Evolutionary conservation across 257 asterid genomes (phyloP).

Genomic region (Solanum paucissectum): DNA sequence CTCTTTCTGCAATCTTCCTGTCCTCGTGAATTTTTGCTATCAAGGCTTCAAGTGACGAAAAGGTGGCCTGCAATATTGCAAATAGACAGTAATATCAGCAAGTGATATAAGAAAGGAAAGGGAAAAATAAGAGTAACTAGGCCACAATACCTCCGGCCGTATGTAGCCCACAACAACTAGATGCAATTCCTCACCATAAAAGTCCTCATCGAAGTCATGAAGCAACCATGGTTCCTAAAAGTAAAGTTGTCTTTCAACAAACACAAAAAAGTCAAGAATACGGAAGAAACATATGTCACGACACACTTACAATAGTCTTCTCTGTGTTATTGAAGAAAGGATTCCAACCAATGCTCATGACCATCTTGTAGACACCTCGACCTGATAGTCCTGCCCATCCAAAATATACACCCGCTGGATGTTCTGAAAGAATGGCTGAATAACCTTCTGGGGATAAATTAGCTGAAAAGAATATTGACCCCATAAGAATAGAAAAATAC

Average conservation of each 20-base stretch:
- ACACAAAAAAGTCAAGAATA: neutral
- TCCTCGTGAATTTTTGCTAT: slow-evolving; percentile 69
- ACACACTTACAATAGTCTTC: slow-evolving; percentile 75
- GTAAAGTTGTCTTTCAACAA: neutral
- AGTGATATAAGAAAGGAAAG: neutral
- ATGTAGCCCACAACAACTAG: slow-evolving; percentile 77
- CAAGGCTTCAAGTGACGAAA: slow-evolving; percentile 62
- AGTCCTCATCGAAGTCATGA: slow-evolving; percentile 70
- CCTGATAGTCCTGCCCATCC: slow-evolving; percentile 78
- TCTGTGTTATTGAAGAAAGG: slow-evolving; percentile 86
- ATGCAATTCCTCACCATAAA: slow-evolving; percentile 76
- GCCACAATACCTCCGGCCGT: slow-evolving; percentile 66
- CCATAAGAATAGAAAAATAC: neutral
- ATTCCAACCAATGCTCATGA: slow-evolving; percentile 96
- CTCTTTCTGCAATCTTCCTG: slow-evolving; percentile 51
- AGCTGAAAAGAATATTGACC: slow-evolving; percentile 40
- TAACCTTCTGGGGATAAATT: slow-evolving; percentile 64
- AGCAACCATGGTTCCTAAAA: slow-evolving; percentile 96
- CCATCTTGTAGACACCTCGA: slow-evolving; percentile 81
- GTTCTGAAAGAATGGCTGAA: slow-evolving; percentile 61
- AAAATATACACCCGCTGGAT: slow-evolving; percentile 82
- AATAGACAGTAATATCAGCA: neutral
- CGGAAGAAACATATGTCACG: neutral
- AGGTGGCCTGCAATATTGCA: slow-evolving; percentile 41
- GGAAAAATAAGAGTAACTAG: neutral